Evolutionary conservation across 2,329 filamentous ascomycete species (phyloP).

Genomic region (Fusarium vanettenii): DNA sequence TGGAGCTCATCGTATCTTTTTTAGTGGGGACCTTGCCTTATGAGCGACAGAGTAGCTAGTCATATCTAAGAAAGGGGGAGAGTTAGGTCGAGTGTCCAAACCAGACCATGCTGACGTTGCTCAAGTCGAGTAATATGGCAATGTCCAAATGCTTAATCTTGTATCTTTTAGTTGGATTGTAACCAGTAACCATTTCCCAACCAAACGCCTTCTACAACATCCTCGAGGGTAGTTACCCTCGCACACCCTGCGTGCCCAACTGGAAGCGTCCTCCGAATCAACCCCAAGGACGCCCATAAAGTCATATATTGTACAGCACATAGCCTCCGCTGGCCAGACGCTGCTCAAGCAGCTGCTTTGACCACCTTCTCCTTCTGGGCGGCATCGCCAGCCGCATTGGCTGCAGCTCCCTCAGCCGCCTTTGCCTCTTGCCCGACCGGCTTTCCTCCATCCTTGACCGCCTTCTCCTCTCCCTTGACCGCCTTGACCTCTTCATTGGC

Average conservation of each 20-base stretch:
- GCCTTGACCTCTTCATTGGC: neutral
- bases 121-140: neutral
- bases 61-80: neutral
- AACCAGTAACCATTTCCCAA: slow-evolving; percentile 26
- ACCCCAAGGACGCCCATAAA: slow-evolving; percentile 7
- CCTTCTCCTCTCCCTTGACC: slow-evolving; percentile 16
- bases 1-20: neutral
- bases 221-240: slow-evolving; percentile 3
- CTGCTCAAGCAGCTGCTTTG: slow-evolving; percentile 26
- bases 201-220: slow-evolving; percentile 40
- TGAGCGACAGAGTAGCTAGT: neutral
- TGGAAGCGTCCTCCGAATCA: neutral
- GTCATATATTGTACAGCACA: slow-evolving; percentile 37
- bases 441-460: slow-evolving; percentile 8
- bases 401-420: slow-evolving; percentile 14
- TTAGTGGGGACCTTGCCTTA: neutral
- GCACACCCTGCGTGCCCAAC: slow-evolving; percentile 6
- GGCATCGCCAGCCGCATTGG: slow-evolving; percentile 14
- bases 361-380: slow-evolving; percentile 19
- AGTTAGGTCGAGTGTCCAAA: neutral
- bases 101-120: neutral
- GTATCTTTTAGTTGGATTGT: slow-evolving; percentile 9
- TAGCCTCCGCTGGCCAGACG: neutral
- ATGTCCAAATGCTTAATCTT: neutral
- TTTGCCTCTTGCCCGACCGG: slow-evolving; percentile 18